Evolutionary conservation across 768 basidiomycete species (phyloP), one percentile per base, ranked within the genome.

Genomic region (Ramaria rubella): DNA sequence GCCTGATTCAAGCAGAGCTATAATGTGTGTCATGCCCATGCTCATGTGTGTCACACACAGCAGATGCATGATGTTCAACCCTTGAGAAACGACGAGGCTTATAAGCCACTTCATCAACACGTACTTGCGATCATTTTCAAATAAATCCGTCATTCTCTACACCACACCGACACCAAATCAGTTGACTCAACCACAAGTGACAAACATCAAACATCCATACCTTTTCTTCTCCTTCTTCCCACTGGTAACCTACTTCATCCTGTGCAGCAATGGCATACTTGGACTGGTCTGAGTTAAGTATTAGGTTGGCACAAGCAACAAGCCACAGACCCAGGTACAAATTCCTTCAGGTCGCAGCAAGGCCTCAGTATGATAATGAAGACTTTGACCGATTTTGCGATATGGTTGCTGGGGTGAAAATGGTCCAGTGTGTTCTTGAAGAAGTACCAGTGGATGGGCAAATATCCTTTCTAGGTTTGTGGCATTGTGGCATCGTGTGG

Each of bases 91-190:
- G 6, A 70, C 58, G 0, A 69, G 59, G 2, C 61, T 61, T 30
- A 74, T 59, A 0, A 74, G 58, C 57, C 63, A 72, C 4, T 55
- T 31, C 1, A 64, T 67, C 0, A 63, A 66, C 2, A 73, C 69
- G 44, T 69, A 62, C 8, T 59, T 61, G 5, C 54, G 36, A 48
- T 74, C 71, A 30, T 73, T 70, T 5, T 40, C 43, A 55, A 72
- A 72, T 15, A 33, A 33, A 49, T 72, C 66, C 1, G 44, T 27
- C 26, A 45, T 45, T 21, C 44, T 45, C 19, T 21, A 12, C 11
- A 21, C 7, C 19, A 27, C 7, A 21, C 21, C 6, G 3, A 24
- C n/a, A 12, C 12, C 6, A n/a, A n/a, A n/a, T 17, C 21, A 12
- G 53, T 9, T 62, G 57, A 59, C 64, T 66, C 9, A 27, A 46